A percentile compares a stretch with the other conserved stretches of the same genome.
Conservation (phyloP, 208 protist species). For the Leishmania martiniquensis region DNA sequence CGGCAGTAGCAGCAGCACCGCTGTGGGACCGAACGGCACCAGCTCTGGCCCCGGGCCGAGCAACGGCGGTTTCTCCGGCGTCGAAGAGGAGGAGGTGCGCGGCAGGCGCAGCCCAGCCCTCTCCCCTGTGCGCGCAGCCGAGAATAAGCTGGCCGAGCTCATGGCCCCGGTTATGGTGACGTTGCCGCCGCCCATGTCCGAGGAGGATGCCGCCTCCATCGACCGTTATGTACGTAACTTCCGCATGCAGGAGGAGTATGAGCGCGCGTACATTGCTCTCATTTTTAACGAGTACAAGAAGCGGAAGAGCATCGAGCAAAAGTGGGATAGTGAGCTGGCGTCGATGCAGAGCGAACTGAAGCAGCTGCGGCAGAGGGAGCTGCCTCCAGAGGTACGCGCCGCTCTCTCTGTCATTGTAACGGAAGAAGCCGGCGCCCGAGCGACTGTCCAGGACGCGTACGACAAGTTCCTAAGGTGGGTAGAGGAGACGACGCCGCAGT, state of each 20-base stretch:
- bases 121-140: constrained; percentile 19
- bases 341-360: constrained; percentile 23
- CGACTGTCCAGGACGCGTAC: constrained; percentile 36
- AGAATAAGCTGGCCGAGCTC: constrained; percentile 31
- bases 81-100: constrained; percentile 27
- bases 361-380: constrained; percentile 35
- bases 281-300: constrained; percentile 80
- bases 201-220: constrained; percentile 16
- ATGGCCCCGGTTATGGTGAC: constrained; percentile 33
- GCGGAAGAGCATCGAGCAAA: constrained; percentile 66
- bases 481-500: constrained; percentile 54
- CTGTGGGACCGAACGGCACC: constrained; percentile 2
- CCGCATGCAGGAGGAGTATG: constrained; percentile 27
- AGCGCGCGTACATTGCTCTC: constrained; percentile 59
- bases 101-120: constrained; percentile 22
- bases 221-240: constrained; percentile 14
- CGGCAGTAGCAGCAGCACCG: constrained; percentile 7
- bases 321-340: constrained; percentile 28
- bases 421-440: constrained; percentile 39
- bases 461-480: constrained; percentile 65
- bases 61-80: constrained; percentile 9
- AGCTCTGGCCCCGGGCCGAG: constrained; percentile 7
- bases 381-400: constrained; percentile 46
- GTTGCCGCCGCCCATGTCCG: constrained; percentile 32
- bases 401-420: constrained; percentile 28